These are phyloP conservation scores for Diaporthe sp. DNA, from an alignment of 2,329 filamentous ascomycete genomes.

Conservation along the genomic window DNA sequence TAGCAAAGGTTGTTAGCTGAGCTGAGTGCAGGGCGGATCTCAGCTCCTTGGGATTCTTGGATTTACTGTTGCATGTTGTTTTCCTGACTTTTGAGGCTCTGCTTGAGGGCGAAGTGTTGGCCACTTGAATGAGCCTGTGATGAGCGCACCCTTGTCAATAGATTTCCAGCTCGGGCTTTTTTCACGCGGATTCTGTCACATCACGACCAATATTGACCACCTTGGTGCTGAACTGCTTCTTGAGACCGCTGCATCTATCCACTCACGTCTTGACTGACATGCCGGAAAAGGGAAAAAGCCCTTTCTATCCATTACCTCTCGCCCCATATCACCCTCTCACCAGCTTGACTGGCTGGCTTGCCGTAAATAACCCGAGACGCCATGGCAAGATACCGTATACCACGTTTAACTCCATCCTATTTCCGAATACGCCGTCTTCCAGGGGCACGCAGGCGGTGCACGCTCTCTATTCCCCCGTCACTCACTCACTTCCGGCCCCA, in stretches of 20 bases:
- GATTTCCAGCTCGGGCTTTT: constrained; percentile 20
- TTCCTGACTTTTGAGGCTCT: not conserved
- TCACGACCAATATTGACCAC: constrained; percentile 4
- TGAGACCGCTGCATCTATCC: constrained; percentile 22
- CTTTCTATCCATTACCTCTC: constrained; percentile 14
- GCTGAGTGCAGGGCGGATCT: constrained; percentile 19
- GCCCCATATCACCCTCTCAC: not conserved
- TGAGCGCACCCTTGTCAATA: constrained; percentile 16
- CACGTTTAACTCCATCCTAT: not conserved
- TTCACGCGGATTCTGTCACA: constrained; percentile 2
- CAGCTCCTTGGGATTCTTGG: constrained; percentile 12
- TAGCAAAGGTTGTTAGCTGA: constrained; percentile 9
- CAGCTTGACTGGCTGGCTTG: not conserved
- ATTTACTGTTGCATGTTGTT: not conserved
- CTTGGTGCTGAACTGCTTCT: not conserved
- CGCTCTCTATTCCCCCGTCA: not conserved
- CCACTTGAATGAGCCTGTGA: constrained; percentile 29
- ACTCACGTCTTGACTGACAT: constrained; percentile 21
- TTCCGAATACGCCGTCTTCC: constrained; percentile 4
- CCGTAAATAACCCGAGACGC: constrained; percentile 21
- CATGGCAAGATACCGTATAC: constrained; percentile 4
- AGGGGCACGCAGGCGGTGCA: not conserved
- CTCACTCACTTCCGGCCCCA: constrained; percentile 29
- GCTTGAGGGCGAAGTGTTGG: constrained; percentile 13
- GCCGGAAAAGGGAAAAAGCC: not conserved